A percentile compares a stretch with the other conserved stretches of the same genome.
phyloP scores from a whole-genome alignment of 768 basidiomycete genomes.

The Boletus sensibilis region DNA sequence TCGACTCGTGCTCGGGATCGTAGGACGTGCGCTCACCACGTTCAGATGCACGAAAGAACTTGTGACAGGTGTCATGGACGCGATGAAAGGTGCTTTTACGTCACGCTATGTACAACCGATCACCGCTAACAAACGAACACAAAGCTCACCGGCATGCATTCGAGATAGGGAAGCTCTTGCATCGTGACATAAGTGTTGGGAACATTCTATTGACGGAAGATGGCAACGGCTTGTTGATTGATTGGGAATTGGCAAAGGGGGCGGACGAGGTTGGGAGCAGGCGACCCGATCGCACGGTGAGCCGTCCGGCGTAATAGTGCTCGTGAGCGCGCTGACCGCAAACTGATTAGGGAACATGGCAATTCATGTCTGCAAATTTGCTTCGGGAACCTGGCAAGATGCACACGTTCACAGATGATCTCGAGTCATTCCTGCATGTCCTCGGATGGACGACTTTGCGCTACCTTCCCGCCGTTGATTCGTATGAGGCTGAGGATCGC shows the following conservation, averaged over 20 bases:
- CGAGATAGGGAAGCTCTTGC: conserved; percentile 13
- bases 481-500: background rate
- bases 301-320: background rate
- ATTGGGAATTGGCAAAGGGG: conserved; percentile 22
- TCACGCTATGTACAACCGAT: background rate
- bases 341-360: background rate
- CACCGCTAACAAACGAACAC: background rate
- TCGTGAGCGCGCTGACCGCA: too few species aligned
- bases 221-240: conserved; percentile 16
- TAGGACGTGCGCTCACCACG: background rate
- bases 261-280: background rate
- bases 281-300: background rate
- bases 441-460: background rate
- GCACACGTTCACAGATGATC: conserved; percentile 29
- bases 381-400: background rate
- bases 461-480: background rate
- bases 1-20: background rate
- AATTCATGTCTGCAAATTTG: background rate
- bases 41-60: conserved; percentile 1
- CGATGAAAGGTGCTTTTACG: background rate
- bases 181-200: conserved; percentile 26
- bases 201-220: background rate
- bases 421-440: conserved; percentile 31
- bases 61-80: background rate
- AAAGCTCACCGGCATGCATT: conserved; percentile 26